Evolutionary conservation across 257 asterid species (phyloP), one percentile per base, ranked within the genome.

Genomic region (Solanum virginianum): DNA sequence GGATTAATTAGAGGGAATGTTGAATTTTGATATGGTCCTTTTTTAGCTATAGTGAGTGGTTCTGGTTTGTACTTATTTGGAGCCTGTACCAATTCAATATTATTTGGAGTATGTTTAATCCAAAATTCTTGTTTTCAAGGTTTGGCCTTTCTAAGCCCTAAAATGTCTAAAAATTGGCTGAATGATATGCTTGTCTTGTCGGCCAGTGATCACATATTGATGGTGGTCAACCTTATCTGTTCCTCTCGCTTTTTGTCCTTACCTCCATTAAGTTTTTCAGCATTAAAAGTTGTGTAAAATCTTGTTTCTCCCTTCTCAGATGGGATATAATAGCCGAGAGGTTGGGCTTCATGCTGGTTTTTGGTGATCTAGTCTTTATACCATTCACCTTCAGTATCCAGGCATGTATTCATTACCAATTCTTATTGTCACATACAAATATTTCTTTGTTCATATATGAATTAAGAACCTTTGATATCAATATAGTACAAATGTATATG

Each of bases 311-410:
- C 63, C 79, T 81, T 72, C 89, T 83, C 84, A 96, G 99, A 86
- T 95, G 99, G 98, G 99, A 97, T 88, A 97, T 97, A 88, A 97
- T 97, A 90, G 98, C 99, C 54, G 99, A 97, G 91, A 94, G 94
- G 77, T 89, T 97, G 92, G 99, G 99, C 32, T 95, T 93, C 93
- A 97, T 97, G 99, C 94, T 97, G 91, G 99, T 94, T 87, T 92
- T 97, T 83, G 99, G 99, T 66, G 99, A 97, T 89, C 91, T 97
- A 66, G 99, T 94, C 45, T 97, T 97, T 98, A 95, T 97, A 83
- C 99, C 99, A 5, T 97, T 95, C 90, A 94, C 98, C 85, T 97
- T 97, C 89, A 95, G 99, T 89, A 94, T 97, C 89, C 98, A 97
- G 99, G 99, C 89, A 94, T 83, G 89, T 80, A 62, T 12, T 26